Evolutionary conservation across 2,329 filamentous ascomycete species (phyloP), one percentile per base, ranked within the genome.

Genomic region (Polychaeton citri): DNA sequence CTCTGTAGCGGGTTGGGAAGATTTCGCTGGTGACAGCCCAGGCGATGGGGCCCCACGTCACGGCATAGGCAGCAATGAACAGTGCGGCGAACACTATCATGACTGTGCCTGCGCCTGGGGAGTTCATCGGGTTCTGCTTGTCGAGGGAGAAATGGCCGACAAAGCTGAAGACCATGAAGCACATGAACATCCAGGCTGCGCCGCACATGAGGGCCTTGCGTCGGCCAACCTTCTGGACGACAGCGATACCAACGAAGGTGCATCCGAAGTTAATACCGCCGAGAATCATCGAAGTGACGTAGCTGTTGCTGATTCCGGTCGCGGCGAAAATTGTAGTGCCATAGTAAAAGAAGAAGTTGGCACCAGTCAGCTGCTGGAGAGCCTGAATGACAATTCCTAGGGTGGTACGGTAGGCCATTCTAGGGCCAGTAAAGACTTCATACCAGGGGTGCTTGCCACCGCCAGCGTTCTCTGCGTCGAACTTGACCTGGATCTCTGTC

Each of bases 41-140:
- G 36, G 81, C 72, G 34, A 76, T 70, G 1, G 78, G 78, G 16
- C 76, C 77, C 78, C 77, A 81, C 2, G 76, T 80, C 2, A 31
- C 32, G 5, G 41, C 43, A 16, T 32, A 32, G 30, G 13, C 73
- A 1, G 76, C 64, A 44, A 79, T 77, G 52, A 79, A 79, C 28
- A 82, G 63, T 48, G 76, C 80, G 0, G 77, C 76, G 54, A 81
- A 80, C 36, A 76, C 67, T 31, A 82, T 78, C 46, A 81, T 71
- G 28, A 69, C 69, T 3, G 69, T 64, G 16, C 76, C 76, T 5
- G 72, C 63, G 1, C 43, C 38, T n/a, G 59, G 55, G 2, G 59
- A 63, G 6, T 46, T 48, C 2, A 45, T 42, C 3, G 58, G 57
- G 12, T 49, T 46, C 5, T 37, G 41, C 21, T 52, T 50, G 33